Evolutionary conservation across 2,329 filamentous ascomycete genomes (phyloP), one percentile per base, ranked within the genome.

Genomic region (Botrytis elliptica): DNA sequence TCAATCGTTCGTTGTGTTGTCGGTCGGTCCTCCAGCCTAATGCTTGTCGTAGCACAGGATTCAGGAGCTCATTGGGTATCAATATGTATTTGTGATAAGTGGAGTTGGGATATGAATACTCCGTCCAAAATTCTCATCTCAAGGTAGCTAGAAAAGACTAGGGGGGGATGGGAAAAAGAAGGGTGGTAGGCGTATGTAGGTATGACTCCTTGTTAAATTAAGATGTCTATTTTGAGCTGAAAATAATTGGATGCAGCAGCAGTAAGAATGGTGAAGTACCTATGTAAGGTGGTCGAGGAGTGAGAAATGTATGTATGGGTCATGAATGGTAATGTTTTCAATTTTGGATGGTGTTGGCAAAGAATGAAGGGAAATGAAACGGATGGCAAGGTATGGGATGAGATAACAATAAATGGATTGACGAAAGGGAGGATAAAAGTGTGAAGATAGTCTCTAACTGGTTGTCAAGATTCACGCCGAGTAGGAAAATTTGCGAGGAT

Each of bases 61-160:
- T 59, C 36, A 66, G 70, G 49, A 66, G 36, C 70, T 55, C 63
- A 57, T 72, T 72, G 70, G 70, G 70, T 72, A 72, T 72, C 70
- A 72, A 72, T 72, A 16, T 49, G 40, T 55, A 72, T 72, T 55
- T 66, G 70, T 72, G 70, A 67, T 66, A 57, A 67, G 62, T 72
- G 60, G 70, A 72, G 57, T 71, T 67, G 60, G 70, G 70, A 67
- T 67, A 40, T 46, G 70, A 72, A 72, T 59, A 55, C 52, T 57
- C n/a, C 52, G 52, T 29, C 14, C 38, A 38, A 38, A 66, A 72
- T 16, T 57, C 49, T 46, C 60, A 49, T 67, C 49, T 63, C 62
- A 67, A 46, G 49, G 60, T 42, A 59, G 66, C 52, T 42, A 44
- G 66, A 33, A 57, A 57, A 57, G 49, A 57, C 36, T 59, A 57